Evolutionary conservation across 192 early-diverging fungal genomes (phyloP).

Genomic region (Fimicolochytrium jonesii): DNA sequence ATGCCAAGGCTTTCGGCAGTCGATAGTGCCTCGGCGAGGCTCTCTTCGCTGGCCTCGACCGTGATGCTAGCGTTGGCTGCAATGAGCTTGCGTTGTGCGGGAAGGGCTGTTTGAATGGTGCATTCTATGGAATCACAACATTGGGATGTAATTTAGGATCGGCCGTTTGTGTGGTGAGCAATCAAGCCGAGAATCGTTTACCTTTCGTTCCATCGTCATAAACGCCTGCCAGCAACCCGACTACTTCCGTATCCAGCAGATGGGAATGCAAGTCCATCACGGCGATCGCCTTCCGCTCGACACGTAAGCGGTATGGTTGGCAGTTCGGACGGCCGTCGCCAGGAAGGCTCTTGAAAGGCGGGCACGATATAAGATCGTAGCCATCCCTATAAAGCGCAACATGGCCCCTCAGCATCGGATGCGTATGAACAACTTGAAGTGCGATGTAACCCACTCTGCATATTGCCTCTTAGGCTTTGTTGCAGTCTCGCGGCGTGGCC

Average conservation of each 20-base stretch:
- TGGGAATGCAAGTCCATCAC: slow-evolving; percentile 95
- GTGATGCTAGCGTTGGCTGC: slow-evolving; percentile 56
- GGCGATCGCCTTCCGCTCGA: slow-evolving; percentile 71
- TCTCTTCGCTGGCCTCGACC: slow-evolving; percentile 87
- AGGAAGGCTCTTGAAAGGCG: slow-evolving; percentile 67
- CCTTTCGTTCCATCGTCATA: slow-evolving; percentile 56
- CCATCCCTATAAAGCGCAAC: too few species aligned
- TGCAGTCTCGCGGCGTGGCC: slow-evolving; percentile 13
- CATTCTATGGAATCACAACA: too few species aligned
- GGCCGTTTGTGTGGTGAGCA: too few species aligned
- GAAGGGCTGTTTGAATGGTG: neutral
- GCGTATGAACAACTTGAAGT: too few species aligned
- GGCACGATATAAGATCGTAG: slow-evolving; percentile 45
- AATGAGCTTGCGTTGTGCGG: slow-evolving; percentile 23
- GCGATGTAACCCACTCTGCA: slow-evolving; percentile 14
- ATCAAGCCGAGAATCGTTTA: too few species aligned
- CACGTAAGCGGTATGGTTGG: slow-evolving; percentile 75
- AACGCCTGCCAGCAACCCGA: slow-evolving; percentile 80
- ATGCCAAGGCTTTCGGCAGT: slow-evolving; percentile 68
- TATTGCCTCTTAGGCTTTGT: slow-evolving; percentile 8
- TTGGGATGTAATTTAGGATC: too few species aligned
- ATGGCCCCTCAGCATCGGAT: too few species aligned
- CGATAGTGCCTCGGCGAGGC: slow-evolving; percentile 68
- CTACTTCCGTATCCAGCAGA: slow-evolving; percentile 80
- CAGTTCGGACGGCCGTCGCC: slow-evolving; percentile 58